A percentile compares a stretch with the other conserved stretches of the same genome.
phyloP scores from a whole-genome alignment of 2,329 filamentous ascomycete genomes.

The Tolypocladium paradoxum region DNA sequence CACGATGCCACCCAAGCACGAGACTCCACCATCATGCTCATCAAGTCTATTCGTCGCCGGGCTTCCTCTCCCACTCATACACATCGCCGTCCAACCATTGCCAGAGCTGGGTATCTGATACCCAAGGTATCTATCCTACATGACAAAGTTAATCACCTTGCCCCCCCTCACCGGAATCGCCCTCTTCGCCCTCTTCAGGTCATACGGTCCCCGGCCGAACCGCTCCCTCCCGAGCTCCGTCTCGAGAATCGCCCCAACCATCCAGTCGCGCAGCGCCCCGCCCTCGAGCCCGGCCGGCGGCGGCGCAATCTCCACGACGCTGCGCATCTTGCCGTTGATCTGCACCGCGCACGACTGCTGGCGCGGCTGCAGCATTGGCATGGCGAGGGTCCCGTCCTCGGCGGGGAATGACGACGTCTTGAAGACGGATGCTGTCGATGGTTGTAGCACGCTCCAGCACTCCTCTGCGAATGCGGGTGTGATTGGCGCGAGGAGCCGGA shows the following conservation, averaged over 20 bases:
- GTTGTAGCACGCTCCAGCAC: slow-evolving; percentile 55
- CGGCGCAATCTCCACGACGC: slow-evolving; percentile 53
- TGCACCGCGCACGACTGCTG: slow-evolving; percentile 56
- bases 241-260: slow-evolving; percentile 49
- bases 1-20: background rate
- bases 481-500: slow-evolving; percentile 69
- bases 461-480: slow-evolving; percentile 74
- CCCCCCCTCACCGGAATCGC: slow-evolving; percentile 57
- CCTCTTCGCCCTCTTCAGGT: slow-evolving; percentile 45
- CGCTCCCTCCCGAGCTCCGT: slow-evolving; percentile 49
- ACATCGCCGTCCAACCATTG: background rate
- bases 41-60: background rate
- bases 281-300: slow-evolving; percentile 29
- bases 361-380: slow-evolving; percentile 38
- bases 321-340: slow-evolving; percentile 68
- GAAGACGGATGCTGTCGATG: slow-evolving; percentile 28
- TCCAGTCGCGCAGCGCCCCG: slow-evolving; percentile 44
- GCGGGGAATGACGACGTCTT: slow-evolving; percentile 46
- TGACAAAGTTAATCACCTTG: slow-evolving; percentile 64
- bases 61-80: background rate
- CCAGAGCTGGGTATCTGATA: background rate
- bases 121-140: slow-evolving; percentile 19
- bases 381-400: slow-evolving; percentile 36
- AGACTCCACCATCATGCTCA: background rate
- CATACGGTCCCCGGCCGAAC: slow-evolving; percentile 34